phyloP scores from a whole-genome alignment of 805 yeast genomes.

The Candida berthetii region DNA sequence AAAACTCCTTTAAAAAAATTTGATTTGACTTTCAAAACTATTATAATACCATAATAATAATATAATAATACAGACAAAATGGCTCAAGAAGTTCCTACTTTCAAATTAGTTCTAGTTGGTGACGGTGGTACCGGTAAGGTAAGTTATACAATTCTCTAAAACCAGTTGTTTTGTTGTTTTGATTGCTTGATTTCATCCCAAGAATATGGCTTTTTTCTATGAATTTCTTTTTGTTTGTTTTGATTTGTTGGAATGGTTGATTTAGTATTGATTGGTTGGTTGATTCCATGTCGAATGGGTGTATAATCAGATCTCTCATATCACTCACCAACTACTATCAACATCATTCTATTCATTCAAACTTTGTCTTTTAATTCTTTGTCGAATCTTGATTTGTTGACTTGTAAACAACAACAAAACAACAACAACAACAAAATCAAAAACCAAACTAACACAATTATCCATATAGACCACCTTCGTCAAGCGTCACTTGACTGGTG shows the following conservation, averaged over 20 bases:
- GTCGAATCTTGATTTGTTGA: too few relatives aligned
- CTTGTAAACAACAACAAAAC: too few relatives aligned
- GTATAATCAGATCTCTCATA: too few relatives aligned
- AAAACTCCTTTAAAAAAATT: not conserved
- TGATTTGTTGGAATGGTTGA: not conserved
- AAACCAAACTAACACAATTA: constrained; percentile 8
- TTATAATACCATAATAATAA: not conserved
- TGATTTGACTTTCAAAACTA: not conserved
- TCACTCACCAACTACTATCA: too few relatives aligned
- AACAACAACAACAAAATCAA: not conserved
- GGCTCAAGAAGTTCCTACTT: constrained; percentile 86
- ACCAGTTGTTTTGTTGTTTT: too few relatives aligned
- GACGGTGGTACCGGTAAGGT: constrained; percentile 99
- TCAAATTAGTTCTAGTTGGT: constrained; percentile 98
- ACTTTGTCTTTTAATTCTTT: too few relatives aligned
- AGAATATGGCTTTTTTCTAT: not conserved
- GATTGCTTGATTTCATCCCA: too few relatives aligned
- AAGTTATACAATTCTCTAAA: constrained; percentile 21
- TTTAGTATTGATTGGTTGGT: too few relatives aligned
- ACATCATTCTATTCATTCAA: too few relatives aligned
- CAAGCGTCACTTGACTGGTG: constrained; percentile 99
- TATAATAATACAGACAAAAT: constrained; percentile 24
- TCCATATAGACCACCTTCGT: constrained; percentile 81
- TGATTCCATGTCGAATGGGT: too few relatives aligned
- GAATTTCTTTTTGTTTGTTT: constrained; percentile 2